Evolutionary conservation across 176 grass and related monocot genomes (phyloP), one percentile per base, ranked within the genome.

Genomic region (Pontederia paniculata): DNA sequence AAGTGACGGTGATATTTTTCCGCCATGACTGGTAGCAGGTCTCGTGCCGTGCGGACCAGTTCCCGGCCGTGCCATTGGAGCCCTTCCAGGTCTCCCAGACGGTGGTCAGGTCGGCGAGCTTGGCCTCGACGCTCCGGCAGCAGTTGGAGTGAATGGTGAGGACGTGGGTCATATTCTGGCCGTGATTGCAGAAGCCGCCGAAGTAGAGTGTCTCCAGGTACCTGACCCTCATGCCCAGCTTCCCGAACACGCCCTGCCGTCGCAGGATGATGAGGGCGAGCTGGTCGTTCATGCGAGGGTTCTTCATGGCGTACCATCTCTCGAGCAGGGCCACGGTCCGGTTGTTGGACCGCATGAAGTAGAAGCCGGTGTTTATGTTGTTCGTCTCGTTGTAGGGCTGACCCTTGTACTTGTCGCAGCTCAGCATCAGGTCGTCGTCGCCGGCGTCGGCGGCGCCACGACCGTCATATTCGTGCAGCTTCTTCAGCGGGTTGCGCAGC

Each of bases 351-450:
- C 22, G 4, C 5, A 68, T 23, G 17, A 75, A 75, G 23, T 75
- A 81, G 46, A 81, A 81, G 18, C 78, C 78, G 0, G 78, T 81
- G 18, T 81, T 75, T 23, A 81, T 70, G 0, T 58, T 19, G 52
- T 75, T 75, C n/a, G 51, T 17, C 31, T 48, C 23, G 19, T 70
- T 44, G 7, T 55, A 69, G 4, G 66, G 70, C 23, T 44, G 71
- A 1, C 71, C 65, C 14, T 65, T 75, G 58, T 70, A 81, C 14
- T 50, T 57, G 12, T 71, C 66, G 17, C 78, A 81, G 62, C 71
- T 74, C 57, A 81, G 53, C 50, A 61, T 52, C 51, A 81, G 47
- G 44, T 81, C 78, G 57, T 81, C 78, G 18, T 31, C 25, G 25
- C 25, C 25, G 25, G 2, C 5, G 25, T 5, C 25, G 25, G 2